phyloP scores from a whole-genome alignment of 2,329 filamentous ascomycete species.

The Alternaria burnsii region DNA sequence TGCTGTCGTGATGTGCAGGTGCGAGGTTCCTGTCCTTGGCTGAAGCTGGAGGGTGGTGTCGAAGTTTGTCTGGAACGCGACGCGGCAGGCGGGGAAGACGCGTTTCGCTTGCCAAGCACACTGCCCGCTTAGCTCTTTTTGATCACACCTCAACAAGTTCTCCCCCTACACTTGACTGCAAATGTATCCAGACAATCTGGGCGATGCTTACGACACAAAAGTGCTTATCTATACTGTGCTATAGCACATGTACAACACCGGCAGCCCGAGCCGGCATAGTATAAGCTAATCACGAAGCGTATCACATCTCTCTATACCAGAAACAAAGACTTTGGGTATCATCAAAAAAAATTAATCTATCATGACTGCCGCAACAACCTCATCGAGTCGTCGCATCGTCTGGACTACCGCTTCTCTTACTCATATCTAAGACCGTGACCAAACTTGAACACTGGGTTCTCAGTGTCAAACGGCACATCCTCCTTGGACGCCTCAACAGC shows the following conservation, averaged over 20 bases:
- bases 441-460: conserved; percentile 47
- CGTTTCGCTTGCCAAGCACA: not conserved
- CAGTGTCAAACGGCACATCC: conserved; percentile 52
- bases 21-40: not conserved
- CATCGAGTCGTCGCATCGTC: not conserved
- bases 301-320: not conserved
- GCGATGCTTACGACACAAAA: not conserved
- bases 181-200: no score
- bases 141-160: not conserved
- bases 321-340: not conserved
- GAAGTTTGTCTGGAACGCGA: not conserved
- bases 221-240: not conserved
- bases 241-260: fast-evolving
- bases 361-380: not conserved
- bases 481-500: conserved; percentile 52
- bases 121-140: not conserved
- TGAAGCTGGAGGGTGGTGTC: not conserved
- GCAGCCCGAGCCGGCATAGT: not conserved
- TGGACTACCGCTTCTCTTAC: not conserved
- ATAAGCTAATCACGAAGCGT: no score
- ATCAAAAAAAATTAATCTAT: conserved; percentile 2
- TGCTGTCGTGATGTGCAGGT: not conserved
- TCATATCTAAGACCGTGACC: conserved; percentile 48
- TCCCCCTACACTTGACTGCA: no score
- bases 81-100: not conserved